Evolutionary conservation across 768 basidiomycete species (phyloP).

Genomic region (Suillus americanus): DNA sequence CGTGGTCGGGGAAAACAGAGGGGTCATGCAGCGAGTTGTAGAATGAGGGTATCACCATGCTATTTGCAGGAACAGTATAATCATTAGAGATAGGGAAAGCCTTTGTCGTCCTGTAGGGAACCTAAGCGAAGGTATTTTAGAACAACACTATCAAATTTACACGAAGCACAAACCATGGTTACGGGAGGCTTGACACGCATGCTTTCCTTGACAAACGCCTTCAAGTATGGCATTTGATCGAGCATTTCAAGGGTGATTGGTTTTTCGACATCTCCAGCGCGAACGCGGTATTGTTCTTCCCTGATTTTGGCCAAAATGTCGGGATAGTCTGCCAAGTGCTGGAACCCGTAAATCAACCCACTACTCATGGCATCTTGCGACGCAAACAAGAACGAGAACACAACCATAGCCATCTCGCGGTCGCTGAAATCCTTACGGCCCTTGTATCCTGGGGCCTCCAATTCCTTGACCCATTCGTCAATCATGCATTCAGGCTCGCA

Average conservation of each 20-base stretch:
- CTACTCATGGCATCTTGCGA: constrained; percentile 99
- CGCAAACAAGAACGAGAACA: constrained; percentile 96
- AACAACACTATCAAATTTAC: neutral
- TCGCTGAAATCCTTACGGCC: constrained; percentile 87
- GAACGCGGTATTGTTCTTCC: constrained; percentile 85
- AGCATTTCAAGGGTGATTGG: constrained; percentile 86
- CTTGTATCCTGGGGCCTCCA: constrained; percentile 66
- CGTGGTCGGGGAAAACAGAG: constrained; percentile 83
- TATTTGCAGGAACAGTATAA: constrained; percentile 88
- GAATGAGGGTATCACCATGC: constrained; percentile 95
- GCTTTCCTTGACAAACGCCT: constrained; percentile 92
- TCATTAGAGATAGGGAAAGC: constrained; percentile 89
- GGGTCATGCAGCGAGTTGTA: constrained; percentile 93
- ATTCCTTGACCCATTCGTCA: constrained; percentile 85
- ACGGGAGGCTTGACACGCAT: constrained; percentile 92
- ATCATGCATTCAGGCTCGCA: constrained; percentile 85
- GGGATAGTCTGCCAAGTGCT: constrained; percentile 92
- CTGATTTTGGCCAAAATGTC: constrained; percentile 85
- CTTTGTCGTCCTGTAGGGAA: constrained; percentile 90
- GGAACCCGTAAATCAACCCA: constrained; percentile 94
- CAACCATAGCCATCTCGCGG: constrained; percentile 94
- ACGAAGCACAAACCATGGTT: constrained; percentile 67
- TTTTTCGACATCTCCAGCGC: constrained; percentile 72
- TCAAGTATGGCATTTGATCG: constrained; percentile 90
- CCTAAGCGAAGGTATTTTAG: constrained; percentile 42